phyloP scores from a whole-genome alignment of 2,329 filamentous ascomycete genomes.

The Monilinia laxa region DNA sequence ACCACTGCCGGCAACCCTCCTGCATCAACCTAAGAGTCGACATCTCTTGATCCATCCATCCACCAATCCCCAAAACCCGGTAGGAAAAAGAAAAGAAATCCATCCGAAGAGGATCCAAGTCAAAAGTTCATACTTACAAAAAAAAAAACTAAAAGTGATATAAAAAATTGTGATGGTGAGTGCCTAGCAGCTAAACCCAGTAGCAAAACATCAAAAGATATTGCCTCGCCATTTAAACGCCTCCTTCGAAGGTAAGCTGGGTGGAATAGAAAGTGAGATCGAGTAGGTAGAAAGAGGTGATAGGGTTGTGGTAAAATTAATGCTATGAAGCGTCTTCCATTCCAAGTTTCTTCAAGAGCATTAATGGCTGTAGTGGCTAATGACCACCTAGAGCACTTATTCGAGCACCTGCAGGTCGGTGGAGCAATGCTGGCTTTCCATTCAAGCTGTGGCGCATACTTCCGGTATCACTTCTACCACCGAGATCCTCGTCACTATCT shows the following conservation, averaged over 20 bases:
- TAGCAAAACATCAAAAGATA: conserved; percentile 7
- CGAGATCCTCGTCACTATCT: conserved; percentile 70
- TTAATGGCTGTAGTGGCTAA: conserved; percentile 26
- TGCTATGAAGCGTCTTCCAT: conserved; percentile 16
- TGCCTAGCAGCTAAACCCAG: conserved; percentile 17
- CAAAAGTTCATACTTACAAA: conserved; percentile 9
- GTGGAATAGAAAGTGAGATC: conserved; percentile 7
- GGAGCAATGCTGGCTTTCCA: conserved; percentile 54
- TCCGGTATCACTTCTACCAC: conserved; percentile 54
- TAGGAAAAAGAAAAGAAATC: conserved; percentile 8
- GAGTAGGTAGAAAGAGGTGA: not conserved
- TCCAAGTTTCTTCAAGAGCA: conserved; percentile 11
- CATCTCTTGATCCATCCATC: not conserved
- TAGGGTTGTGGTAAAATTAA: not conserved
- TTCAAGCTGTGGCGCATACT: conserved; percentile 53
- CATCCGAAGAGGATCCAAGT: not conserved
- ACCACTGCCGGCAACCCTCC: not conserved
- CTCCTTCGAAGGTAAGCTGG: not conserved
- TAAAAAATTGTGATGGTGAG: conserved; percentile 12
- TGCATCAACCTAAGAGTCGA: not conserved
- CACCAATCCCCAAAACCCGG: conserved; percentile 2
- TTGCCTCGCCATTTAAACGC: conserved; percentile 8
- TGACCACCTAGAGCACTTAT: conserved; percentile 60
- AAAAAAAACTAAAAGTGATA: conserved; percentile 7
- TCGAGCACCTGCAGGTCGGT: conserved; percentile 60